These are phyloP conservation scores for Allium fistulosum DNA, from an alignment of 106 monocot genomes.

Conservation along the genomic window DNA sequence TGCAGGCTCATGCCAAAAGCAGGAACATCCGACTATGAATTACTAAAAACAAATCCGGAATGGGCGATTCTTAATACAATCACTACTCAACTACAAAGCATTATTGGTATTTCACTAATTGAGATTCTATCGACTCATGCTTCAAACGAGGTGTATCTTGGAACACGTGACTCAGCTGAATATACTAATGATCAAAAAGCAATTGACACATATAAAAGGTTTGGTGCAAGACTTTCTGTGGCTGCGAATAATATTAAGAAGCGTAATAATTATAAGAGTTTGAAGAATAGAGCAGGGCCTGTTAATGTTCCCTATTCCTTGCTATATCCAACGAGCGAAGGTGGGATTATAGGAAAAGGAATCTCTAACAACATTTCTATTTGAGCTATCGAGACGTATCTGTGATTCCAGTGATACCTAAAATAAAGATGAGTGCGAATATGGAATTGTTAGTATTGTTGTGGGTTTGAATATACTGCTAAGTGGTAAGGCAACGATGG, in stretches of 20 bases:
- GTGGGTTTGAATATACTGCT: too few relatives aligned
- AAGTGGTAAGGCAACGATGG: too few relatives aligned
- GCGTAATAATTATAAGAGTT: conserved; percentile 20
- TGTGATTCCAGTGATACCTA: too few relatives aligned
- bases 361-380: conserved; percentile 79
- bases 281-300: conserved; percentile 45
- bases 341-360: conserved; percentile 44
- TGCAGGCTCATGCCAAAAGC: conserved; percentile 62
- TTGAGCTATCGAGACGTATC: conserved; percentile 3
- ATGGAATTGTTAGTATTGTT: too few relatives aligned
- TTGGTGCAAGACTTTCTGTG: conserved; percentile 19
- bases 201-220: conserved; percentile 29
- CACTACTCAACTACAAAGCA: conserved; percentile 39
- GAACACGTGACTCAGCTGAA: conserved; percentile 40
- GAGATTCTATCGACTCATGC: conserved; percentile 71
- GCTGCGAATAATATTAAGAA: conserved; percentile 26
- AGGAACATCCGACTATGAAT: conserved; percentile 31
- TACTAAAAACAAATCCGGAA: conserved; percentile 41
- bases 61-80: conserved; percentile 42
- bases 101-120: conserved; percentile 44
- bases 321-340: conserved; percentile 27
- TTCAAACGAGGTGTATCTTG: conserved; percentile 71
- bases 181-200: conserved; percentile 64
- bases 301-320: conserved; percentile 32
- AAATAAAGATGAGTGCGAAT: too few relatives aligned